These are phyloP conservation scores for Yamadazyma trypodendri DNA, from an alignment of 1,139 yeast species.

Conservation along the genomic window DNA sequence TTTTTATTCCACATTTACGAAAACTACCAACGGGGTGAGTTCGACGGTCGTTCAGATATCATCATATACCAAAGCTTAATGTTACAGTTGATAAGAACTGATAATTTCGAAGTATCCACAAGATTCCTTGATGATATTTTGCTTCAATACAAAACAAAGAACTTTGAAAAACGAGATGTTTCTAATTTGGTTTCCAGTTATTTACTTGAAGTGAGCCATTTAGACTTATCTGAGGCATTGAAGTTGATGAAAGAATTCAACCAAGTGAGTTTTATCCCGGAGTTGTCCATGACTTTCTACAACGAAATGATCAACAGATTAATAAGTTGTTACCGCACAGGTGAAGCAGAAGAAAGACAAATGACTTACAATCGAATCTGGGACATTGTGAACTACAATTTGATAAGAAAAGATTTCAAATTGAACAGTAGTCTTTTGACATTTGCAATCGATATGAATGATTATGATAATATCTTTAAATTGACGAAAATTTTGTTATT, in stretches of 20 bases:
- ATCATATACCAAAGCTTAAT: slow-evolving; percentile 51
- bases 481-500: slow-evolving; percentile 38
- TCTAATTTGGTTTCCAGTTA: slow-evolving; percentile 34
- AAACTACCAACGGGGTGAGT: slow-evolving; percentile 18
- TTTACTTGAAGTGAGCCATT: slow-evolving; percentile 24
- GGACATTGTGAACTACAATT: slow-evolving; percentile 34
- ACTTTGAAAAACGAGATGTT: slow-evolving; percentile 23
- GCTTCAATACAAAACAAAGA: slow-evolving; percentile 26
- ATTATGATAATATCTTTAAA: slow-evolving; percentile 37
- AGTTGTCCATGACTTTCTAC: slow-evolving; percentile 30
- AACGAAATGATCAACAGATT: slow-evolving; percentile 32
- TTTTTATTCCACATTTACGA: slow-evolving; percentile 29
- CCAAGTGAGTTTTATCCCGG: slow-evolving; percentile 37
- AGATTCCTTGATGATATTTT: slow-evolving; percentile 52
- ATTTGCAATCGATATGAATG: slow-evolving; percentile 34
- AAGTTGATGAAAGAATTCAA: slow-evolving; percentile 31
- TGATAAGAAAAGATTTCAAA: slow-evolving; percentile 38
- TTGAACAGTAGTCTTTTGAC: slow-evolving; percentile 29
- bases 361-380: slow-evolving; percentile 24
- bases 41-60: slow-evolving; percentile 27
- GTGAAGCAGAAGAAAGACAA: slow-evolving; percentile 14
- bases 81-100: slow-evolving; percentile 50
- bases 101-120: slow-evolving; percentile 50
- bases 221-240: slow-evolving; percentile 24
- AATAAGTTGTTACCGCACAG: slow-evolving; percentile 20